Conservation (phyloP, 192 early-diverging fungal genomes). For the Linderina pennispora region DNA sequence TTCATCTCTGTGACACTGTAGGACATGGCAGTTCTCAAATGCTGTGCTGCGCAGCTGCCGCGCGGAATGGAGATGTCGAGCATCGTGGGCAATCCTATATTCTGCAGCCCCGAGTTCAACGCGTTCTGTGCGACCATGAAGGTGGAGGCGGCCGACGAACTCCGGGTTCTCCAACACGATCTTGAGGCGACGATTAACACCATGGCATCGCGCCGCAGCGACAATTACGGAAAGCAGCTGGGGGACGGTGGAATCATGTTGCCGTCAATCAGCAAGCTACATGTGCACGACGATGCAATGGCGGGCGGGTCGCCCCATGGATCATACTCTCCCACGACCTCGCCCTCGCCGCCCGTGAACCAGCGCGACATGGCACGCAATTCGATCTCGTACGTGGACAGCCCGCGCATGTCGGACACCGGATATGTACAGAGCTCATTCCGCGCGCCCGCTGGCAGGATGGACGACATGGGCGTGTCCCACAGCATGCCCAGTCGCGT, state of each 20-base stretch:
- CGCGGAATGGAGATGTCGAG: constrained; percentile 7
- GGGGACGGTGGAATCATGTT: not conserved
- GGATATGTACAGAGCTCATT: no score
- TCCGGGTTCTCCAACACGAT: constrained; percentile 22
- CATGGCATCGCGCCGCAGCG: constrained; percentile 1
- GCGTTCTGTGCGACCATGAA: constrained; percentile 33
- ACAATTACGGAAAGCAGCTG: not conserved
- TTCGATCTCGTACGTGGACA: constrained; percentile 15
- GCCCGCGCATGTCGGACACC: constrained; percentile 6
- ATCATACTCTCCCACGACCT: constrained; percentile 36
- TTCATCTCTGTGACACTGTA: no score
- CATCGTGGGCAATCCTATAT: constrained; percentile 28
- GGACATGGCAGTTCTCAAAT: constrained; percentile 37
- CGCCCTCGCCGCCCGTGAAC: constrained; percentile 28
- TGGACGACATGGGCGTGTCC: no score
- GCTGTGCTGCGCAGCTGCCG: constrained; percentile 25
- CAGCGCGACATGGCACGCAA: constrained; percentile 9
- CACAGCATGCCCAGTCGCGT: constrained; percentile 28
- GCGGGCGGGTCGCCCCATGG: constrained; percentile 14
- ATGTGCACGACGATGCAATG: constrained; percentile 4
- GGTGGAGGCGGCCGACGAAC: constrained; percentile 29
- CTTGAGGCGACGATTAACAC: constrained; percentile 14
- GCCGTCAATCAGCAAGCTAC: constrained; percentile 4
- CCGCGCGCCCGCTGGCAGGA: no score
- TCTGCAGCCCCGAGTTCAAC: constrained; percentile 32